Evolutionary conservation across 306 rosid genomes (phyloP).

Genomic region (Begonia loranthoides): DNA sequence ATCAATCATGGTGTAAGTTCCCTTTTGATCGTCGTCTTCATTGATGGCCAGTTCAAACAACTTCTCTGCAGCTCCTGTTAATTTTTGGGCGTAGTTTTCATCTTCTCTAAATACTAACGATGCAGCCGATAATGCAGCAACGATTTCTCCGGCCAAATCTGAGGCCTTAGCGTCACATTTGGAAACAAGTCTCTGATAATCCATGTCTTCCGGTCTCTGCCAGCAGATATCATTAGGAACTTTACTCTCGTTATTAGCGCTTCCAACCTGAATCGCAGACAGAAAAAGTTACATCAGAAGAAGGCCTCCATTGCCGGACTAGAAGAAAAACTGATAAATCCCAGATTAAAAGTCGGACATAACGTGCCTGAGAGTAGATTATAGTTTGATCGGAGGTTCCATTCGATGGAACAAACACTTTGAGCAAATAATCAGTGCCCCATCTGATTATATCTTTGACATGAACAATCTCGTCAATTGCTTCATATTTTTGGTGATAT

Average conservation of each 20-base stretch:
- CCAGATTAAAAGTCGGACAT: not conserved
- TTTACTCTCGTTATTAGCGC: slow-evolving; percentile 20
- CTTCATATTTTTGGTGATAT: slow-evolving; percentile 53
- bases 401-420: slow-evolving; percentile 32
- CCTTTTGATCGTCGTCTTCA: slow-evolving; percentile 34
- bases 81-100: slow-evolving; percentile 27
- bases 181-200: slow-evolving; percentile 45
- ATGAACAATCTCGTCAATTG: slow-evolving; percentile 63
- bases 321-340: too few species aligned
- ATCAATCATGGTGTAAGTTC: slow-evolving; percentile 37
- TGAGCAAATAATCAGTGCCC: slow-evolving; percentile 73
- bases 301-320: too few species aligned
- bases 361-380: slow-evolving; percentile 60
- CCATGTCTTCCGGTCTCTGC: slow-evolving; percentile 76
- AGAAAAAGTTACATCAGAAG: not conserved
- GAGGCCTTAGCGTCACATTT: slow-evolving; percentile 47
- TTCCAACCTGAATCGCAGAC: slow-evolving; percentile 48
- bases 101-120: slow-evolving; percentile 56
- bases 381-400: slow-evolving; percentile 26
- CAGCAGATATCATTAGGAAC: slow-evolving; percentile 48
- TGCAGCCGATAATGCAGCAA: slow-evolving; percentile 70
- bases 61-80: slow-evolving; percentile 35
- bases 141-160: slow-evolving; percentile 64
- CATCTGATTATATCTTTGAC: slow-evolving; percentile 67
- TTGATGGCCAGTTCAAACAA: slow-evolving; percentile 23